Conservation (phyloP, 495 filamentous ascomycete genomes). For the Sordaria brevicollis region DNA sequence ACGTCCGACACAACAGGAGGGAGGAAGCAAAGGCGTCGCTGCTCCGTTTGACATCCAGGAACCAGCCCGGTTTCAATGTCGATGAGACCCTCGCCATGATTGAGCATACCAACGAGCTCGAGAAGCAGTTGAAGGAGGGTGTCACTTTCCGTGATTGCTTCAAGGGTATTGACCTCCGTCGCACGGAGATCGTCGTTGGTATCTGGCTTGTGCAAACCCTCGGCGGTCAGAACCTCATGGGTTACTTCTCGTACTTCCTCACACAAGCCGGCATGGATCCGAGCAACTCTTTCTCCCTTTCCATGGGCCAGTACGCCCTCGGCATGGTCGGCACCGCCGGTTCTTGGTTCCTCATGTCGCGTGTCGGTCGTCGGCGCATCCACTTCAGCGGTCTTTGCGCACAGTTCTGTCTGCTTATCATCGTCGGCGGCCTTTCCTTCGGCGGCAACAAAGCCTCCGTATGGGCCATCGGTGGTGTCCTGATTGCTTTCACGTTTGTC, state of each 20-base stretch:
- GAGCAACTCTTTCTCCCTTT: slow-evolving; percentile 41
- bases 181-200: slow-evolving; percentile 56
- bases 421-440: slow-evolving; percentile 28
- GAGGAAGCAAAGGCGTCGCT: slow-evolving; percentile 47
- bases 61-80: slow-evolving; percentile 44
- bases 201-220: slow-evolving; percentile 62
- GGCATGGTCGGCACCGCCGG: slow-evolving; percentile 41
- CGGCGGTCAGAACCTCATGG: slow-evolving; percentile 56
- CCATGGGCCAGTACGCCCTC: slow-evolving; percentile 30
- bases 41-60: slow-evolving; percentile 45
- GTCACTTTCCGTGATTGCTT: slow-evolving; percentile 58
- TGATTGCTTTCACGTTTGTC: slow-evolving; percentile 42
- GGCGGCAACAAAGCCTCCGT: slow-evolving; percentile 11
- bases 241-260: slow-evolving; percentile 62
- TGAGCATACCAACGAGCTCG: slow-evolving; percentile 56
- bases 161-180: slow-evolving; percentile 51
- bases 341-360: slow-evolving; percentile 41
- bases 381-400: slow-evolving; percentile 35
- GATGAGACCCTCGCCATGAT: slow-evolving; percentile 65
- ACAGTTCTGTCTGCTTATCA: slow-evolving; percentile 25
- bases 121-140: slow-evolving; percentile 45
- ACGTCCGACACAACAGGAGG: slow-evolving; percentile 48
- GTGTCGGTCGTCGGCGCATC: slow-evolving; percentile 38
- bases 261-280: slow-evolving; percentile 51
- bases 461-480: slow-evolving; percentile 34